phyloP scores from a whole-genome alignment of 148 eudicot genomes.

The Rhododendron molle region DNA sequence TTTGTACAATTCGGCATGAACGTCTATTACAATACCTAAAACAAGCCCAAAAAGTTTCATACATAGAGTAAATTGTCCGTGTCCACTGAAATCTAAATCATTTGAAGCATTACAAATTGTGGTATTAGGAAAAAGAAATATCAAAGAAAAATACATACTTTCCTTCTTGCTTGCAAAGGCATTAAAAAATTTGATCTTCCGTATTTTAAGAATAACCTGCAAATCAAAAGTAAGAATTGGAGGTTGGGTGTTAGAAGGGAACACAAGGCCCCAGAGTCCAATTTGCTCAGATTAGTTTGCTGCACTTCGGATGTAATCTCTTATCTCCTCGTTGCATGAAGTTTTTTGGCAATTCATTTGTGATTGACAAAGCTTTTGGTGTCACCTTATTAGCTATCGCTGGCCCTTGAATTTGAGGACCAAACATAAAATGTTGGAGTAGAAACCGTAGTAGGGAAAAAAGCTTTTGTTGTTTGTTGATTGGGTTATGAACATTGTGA shows the following conservation, averaged over 20 bases:
- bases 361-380: background rate
- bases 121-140: background rate
- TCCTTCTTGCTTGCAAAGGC: constrained; percentile 63
- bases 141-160: constrained; percentile 41
- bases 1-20: constrained; percentile 70
- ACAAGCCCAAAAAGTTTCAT: background rate
- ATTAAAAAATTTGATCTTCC: constrained; percentile 60
- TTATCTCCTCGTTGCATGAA: background rate
- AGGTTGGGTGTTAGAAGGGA: background rate
- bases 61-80: background rate
- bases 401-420: background rate
- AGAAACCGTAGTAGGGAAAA: background rate
- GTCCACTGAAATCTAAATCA: background rate
- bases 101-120: background rate
- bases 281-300: background rate
- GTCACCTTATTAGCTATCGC: background rate
- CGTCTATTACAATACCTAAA: constrained; percentile 56
- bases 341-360: background rate
- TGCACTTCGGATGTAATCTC: background rate
- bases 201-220: constrained; percentile 70
- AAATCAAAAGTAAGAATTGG: constrained; percentile 1
- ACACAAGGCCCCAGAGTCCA: background rate
- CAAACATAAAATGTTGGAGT: background rate
- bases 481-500: background rate
- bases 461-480: background rate